phyloP scores from a whole-genome alignment of 805 yeast species.

The Candida chilensis region DNA sequence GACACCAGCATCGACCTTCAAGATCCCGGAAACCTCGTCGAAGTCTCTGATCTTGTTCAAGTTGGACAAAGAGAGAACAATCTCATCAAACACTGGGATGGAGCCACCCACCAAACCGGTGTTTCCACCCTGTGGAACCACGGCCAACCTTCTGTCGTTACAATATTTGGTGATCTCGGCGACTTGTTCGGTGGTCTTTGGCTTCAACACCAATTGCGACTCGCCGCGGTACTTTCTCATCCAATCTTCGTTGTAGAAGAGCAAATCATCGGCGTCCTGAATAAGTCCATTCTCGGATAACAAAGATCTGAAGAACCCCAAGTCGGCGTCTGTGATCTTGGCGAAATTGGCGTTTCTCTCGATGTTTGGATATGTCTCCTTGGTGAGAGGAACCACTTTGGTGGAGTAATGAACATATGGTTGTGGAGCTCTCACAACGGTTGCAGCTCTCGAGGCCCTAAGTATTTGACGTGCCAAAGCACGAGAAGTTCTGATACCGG shows the following conservation, averaged over 20 bases:
- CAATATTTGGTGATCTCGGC: slow-evolving; percentile 72
- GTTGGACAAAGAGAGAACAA: slow-evolving; percentile 59
- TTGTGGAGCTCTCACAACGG: not conserved
- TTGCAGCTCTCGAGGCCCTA: not conserved
- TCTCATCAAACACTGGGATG: slow-evolving; percentile 86
- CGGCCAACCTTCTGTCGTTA: slow-evolving; percentile 66
- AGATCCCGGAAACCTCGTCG: slow-evolving; percentile 74
- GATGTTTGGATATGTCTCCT: slow-evolving; percentile 59
- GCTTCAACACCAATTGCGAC: slow-evolving; percentile 71
- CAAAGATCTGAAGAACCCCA: slow-evolving; percentile 51
- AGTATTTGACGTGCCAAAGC: no score
- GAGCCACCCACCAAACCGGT: slow-evolving; percentile 96
- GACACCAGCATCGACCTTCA: slow-evolving; percentile 87
- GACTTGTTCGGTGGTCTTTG: slow-evolving; percentile 72
- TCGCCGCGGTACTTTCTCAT: slow-evolving; percentile 92
- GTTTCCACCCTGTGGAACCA: slow-evolving; percentile 96
- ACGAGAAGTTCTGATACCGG: no score
- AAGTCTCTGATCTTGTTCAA: slow-evolving; percentile 76
- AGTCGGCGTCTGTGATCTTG: slow-evolving; percentile 42
- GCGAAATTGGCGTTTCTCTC: slow-evolving; percentile 43
- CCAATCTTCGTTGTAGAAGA: slow-evolving; percentile 81
- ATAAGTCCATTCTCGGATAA: slow-evolving; percentile 42
- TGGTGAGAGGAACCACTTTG: slow-evolving; percentile 44
- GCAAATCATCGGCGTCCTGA: slow-evolving; percentile 54
- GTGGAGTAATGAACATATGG: slow-evolving; percentile 11